Conservation (phyloP, 2,329 filamentous ascomycete species). For the Paecilomyces variotii region DNA sequence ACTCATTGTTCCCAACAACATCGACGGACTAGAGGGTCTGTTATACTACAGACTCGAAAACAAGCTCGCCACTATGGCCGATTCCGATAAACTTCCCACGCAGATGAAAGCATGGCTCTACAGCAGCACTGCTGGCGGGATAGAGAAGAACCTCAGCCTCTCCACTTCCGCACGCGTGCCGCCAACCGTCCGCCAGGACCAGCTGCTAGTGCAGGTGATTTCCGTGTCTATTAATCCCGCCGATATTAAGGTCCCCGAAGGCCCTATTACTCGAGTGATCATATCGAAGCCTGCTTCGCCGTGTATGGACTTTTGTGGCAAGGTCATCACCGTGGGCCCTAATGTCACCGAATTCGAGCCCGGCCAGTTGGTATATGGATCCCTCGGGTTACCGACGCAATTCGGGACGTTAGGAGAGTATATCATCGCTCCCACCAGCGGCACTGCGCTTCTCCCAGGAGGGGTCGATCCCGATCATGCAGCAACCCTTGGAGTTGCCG, state of each 20-base stretch:
- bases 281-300: slow-evolving; percentile 40
- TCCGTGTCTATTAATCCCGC: slow-evolving; percentile 52
- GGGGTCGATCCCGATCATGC: slow-evolving; percentile 36
- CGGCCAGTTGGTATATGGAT: slow-evolving; percentile 43
- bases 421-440: slow-evolving; percentile 24
- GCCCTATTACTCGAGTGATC: slow-evolving; percentile 31
- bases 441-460: slow-evolving; percentile 34
- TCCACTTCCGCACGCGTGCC: slow-evolving; percentile 37
- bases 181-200: slow-evolving; percentile 26
- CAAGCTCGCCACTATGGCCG: neutral
- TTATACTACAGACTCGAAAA: neutral
- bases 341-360: slow-evolving; percentile 22
- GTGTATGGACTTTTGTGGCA: slow-evolving; percentile 44
- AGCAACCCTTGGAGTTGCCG: slow-evolving; percentile 39
- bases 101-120: slow-evolving; percentile 56
- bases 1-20: neutral
- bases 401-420: slow-evolving; percentile 42
- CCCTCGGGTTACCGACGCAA: slow-evolving; percentile 16
- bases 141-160: slow-evolving; percentile 49
- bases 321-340: slow-evolving; percentile 30
- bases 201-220: slow-evolving; percentile 50
- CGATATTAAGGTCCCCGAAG: slow-evolving; percentile 57
- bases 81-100: slow-evolving; percentile 8
- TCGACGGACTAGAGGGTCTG: neutral
- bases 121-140: slow-evolving; percentile 33